A percentile compares a stretch with the other conserved stretches of the same genome.
phyloP scores from a whole-genome alignment of 2,329 filamentous ascomycete genomes.

The Pseudogymnoascus sp. region DNA sequence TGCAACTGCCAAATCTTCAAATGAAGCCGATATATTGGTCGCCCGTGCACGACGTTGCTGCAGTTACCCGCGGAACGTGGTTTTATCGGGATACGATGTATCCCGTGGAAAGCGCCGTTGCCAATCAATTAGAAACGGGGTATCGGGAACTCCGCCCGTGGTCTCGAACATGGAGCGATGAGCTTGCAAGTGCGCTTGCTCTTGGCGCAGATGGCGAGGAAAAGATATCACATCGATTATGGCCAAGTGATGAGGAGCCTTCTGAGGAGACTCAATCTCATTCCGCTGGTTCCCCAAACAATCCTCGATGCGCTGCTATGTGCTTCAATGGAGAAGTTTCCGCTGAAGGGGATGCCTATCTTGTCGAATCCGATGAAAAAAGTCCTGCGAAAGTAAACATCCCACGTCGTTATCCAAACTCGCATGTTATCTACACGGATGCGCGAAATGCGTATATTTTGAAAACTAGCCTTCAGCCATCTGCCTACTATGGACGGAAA shows the following conservation, averaged over 20 bases:
- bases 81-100: conserved; percentile 96
- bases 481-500: conserved; percentile 70
- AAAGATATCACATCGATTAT: conserved; percentile 73
- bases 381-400: conserved; percentile 4
- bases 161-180: conserved; percentile 87
- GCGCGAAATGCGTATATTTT: conserved; percentile 70
- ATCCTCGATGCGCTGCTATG: conserved; percentile 50
- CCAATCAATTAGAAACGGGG: conserved; percentile 87
- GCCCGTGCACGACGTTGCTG: conserved; percentile 78
- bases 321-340: conserved; percentile 53
- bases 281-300: conserved; percentile 29
- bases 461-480: conserved; percentile 77
- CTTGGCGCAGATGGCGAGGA: conserved; percentile 85
- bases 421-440: conserved; percentile 83
- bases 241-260: conserved; percentile 51
- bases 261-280: conserved; percentile 26
- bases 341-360: conserved; percentile 39
- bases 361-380: conserved; percentile 15
- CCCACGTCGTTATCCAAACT: conserved; percentile 55
- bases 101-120: conserved; percentile 74
- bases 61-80: conserved; percentile 83
- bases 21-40: conserved; percentile 99
- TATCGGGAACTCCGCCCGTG: conserved; percentile 81
- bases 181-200: conserved; percentile 81
- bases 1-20: conserved; percentile 69